These are phyloP conservation scores for Cornus suecica DNA, from an alignment of 148 eudicot species.

Conservation along the genomic window DNA sequence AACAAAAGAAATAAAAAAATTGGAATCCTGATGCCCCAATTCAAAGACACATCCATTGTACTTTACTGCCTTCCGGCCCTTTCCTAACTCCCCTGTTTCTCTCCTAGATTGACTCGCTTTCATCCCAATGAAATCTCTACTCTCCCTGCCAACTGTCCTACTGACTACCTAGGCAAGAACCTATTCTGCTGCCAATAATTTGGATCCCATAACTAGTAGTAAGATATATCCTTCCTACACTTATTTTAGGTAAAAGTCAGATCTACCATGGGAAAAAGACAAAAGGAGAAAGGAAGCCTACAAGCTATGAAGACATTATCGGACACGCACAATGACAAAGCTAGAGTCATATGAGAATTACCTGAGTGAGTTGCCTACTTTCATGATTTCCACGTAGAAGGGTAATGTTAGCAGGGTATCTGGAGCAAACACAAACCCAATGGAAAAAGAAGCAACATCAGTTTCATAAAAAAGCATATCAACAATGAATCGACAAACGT, in stretches of 20 bases:
- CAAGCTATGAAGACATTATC: neutral
- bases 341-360: slow-evolving; percentile 13
- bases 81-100: too few species aligned
- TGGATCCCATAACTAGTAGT: too few species aligned
- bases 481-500: neutral
- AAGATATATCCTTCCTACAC: neutral
- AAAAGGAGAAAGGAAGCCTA: neutral
- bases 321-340: neutral
- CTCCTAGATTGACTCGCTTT: too few species aligned
- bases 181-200: too few species aligned
- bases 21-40: too few species aligned
- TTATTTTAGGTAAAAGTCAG: neutral
- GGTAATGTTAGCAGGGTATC: slow-evolving; percentile 96
- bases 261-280: neutral
- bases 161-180: too few species aligned
- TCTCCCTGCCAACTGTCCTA: too few species aligned
- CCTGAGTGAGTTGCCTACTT: slow-evolving; percentile 98
- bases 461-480: slow-evolving; percentile 5
- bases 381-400: slow-evolving; percentile 99
- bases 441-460: neutral
- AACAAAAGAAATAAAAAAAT: too few species aligned
- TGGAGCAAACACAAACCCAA: slow-evolving; percentile 25
- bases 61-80: too few species aligned
- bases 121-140: too few species aligned
- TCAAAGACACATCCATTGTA: too few species aligned